Conservation (phyloP, 352 stramenopile species). For the Globisporangium emineosum region DNA sequence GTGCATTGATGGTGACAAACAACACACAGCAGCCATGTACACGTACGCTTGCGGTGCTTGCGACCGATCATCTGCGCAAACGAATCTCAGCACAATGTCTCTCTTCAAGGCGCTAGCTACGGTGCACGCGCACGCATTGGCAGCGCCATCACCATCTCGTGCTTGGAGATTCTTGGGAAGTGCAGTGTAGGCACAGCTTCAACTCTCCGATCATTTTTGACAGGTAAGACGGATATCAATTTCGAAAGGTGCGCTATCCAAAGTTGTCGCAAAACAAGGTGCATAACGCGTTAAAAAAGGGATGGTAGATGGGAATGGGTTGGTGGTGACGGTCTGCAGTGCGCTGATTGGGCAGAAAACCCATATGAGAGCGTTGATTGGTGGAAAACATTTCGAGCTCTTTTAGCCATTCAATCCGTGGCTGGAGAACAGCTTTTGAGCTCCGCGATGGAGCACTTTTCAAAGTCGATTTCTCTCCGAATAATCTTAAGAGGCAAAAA, state of each 20-base stretch:
- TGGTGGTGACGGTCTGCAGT: not conserved
- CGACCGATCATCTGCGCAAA: constrained; percentile 41
- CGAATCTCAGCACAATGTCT: not conserved
- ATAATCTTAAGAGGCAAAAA: constrained; percentile 70
- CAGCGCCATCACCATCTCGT: not conserved
- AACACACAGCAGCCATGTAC: not conserved
- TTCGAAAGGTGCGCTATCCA: not conserved
- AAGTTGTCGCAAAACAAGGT: not conserved
- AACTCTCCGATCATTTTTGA: not conserved
- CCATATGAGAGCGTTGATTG: constrained; percentile 21
- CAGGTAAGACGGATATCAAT: not conserved
- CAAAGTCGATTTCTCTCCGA: constrained; percentile 76
- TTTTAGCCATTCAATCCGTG: constrained; percentile 57
- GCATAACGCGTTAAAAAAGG: not conserved
- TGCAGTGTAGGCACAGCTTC: not conserved
- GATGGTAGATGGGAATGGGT: not conserved
- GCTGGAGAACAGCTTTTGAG: constrained; percentile 13
- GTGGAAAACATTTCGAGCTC: constrained; percentile 32
- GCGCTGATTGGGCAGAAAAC: not conserved
- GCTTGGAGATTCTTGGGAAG: not conserved
- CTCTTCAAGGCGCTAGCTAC: not conserved
- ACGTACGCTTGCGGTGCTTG: constrained; percentile 53
- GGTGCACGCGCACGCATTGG: not conserved
- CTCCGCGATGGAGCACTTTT: constrained; percentile 39
- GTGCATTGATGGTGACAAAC: not conserved